These are phyloP conservation scores for Aphanomyces stellatus DNA, from an alignment of 352 stramenopile species.

Conservation along the genomic window DNA sequence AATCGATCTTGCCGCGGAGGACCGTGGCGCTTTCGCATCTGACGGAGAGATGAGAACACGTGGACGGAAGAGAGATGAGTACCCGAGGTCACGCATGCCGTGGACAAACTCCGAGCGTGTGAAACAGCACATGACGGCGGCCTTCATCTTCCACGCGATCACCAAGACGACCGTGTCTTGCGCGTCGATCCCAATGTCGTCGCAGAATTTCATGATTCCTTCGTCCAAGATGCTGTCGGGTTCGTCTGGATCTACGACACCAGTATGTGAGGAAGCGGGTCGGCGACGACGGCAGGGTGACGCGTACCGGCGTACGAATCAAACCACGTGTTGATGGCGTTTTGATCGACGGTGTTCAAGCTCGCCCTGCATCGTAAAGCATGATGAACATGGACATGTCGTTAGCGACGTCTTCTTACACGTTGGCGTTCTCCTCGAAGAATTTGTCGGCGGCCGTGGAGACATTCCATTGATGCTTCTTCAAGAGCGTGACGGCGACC, in stretches of 20 bases:
- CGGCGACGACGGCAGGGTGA: background rate
- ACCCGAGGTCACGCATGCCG: conserved; percentile 66
- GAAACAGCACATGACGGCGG: conserved; percentile 77
- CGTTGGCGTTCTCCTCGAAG: conserved; percentile 21
- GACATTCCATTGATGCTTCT: conserved; percentile 19
- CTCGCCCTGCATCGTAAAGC: background rate
- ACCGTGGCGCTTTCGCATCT: conserved; percentile 50
- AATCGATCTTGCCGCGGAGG: conserved; percentile 47
- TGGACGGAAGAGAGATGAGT: background rate
- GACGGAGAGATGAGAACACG: background rate
- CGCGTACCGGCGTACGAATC: conserved; percentile 36
- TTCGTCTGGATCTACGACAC: conserved; percentile 41
- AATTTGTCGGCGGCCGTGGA: conserved; percentile 11
- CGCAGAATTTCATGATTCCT: conserved; percentile 71
- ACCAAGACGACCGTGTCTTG: conserved; percentile 72
- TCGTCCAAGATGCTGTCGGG: conserved; percentile 56
- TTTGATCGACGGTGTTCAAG: conserved; percentile 6
- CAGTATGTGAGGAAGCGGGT: background rate
- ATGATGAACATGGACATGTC: background rate
- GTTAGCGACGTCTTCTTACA: background rate
- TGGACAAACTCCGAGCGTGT: conserved; percentile 74
- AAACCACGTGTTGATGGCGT: conserved; percentile 51
- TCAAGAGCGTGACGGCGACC: background rate
- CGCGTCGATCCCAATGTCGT: conserved; percentile 66
- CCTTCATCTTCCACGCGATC: conserved; percentile 84